A percentile compares a stretch with the other conserved stretches of the same genome.
Evolutionary conservation across 768 basidiomycete species (phyloP).

Genomic region (Leucocoprinus sp.): DNA sequence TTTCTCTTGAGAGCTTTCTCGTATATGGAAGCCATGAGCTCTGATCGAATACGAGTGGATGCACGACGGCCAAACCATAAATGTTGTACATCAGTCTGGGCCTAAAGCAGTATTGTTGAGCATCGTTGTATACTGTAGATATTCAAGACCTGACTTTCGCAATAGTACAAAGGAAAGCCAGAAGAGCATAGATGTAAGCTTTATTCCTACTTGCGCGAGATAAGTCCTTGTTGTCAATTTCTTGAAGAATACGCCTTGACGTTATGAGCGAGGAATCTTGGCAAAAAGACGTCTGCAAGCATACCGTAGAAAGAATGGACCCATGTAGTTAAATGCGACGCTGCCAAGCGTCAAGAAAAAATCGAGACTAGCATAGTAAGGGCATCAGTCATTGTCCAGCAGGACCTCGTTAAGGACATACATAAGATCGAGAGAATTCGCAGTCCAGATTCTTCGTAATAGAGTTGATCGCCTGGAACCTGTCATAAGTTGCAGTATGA

Average conservation of each 20-base stretch:
- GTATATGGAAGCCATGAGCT: constrained; percentile 82
- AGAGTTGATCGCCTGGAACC: constrained; percentile 29
- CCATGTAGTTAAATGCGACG: constrained; percentile 69
- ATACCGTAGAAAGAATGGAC: constrained; percentile 80
- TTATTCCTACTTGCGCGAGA: constrained; percentile 30
- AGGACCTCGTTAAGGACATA: constrained; percentile 13
- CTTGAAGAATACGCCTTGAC: constrained; percentile 48
- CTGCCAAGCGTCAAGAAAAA: constrained; percentile 58
- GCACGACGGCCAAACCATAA: constrained; percentile 80
- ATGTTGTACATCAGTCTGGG: constrained; percentile 64
- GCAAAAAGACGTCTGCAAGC: constrained; percentile 12
- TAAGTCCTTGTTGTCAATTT: constrained; percentile 30
- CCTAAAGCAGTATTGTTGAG: constrained; percentile 21
- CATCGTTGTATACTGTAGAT: background rate
- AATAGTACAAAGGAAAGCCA: constrained; percentile 58
- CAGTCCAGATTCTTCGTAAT: constrained; percentile 32
- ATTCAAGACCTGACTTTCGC: constrained; percentile 34
- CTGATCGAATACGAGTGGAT: constrained; percentile 59
- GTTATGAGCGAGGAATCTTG: background rate
- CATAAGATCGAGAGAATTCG: constrained; percentile 42
- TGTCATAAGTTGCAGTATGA: background rate
- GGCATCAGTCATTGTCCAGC: background rate
- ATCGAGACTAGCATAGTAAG: constrained; percentile 41
- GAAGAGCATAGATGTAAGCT: constrained; percentile 74
- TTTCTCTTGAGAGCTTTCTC: constrained; percentile 80